phyloP scores from a whole-genome alignment of 805 yeast genomes.

The Hanseniaspora guilliermondii region DNA sequence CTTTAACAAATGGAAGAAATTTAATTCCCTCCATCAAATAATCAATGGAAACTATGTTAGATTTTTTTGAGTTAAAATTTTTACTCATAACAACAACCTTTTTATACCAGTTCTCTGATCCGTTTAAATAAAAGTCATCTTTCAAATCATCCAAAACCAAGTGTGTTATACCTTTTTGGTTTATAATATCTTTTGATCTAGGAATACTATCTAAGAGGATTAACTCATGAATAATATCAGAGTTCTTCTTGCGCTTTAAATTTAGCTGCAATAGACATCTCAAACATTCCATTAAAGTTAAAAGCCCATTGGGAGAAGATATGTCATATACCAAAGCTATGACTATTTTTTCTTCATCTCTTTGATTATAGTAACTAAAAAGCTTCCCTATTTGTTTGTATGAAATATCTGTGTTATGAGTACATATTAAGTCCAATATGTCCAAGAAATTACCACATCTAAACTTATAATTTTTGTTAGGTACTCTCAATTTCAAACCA shows the following conservation, averaged over 20 bases:
- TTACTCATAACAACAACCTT: slow-evolving; percentile 26
- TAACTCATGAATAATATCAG: slow-evolving; percentile 6
- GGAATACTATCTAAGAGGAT: slow-evolving; percentile 21
- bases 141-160: slow-evolving; percentile 25
- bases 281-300: slow-evolving; percentile 17
- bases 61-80: slow-evolving; percentile 4
- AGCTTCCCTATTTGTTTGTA: slow-evolving; percentile 20
- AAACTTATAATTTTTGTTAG: slow-evolving; percentile 8
- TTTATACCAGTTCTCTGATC: slow-evolving; percentile 24
- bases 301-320: slow-evolving; percentile 21
- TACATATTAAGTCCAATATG: slow-evolving; percentile 39
- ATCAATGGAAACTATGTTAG: slow-evolving; percentile 14
- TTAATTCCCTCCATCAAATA: slow-evolving; percentile 21
- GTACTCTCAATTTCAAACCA: slow-evolving; percentile 11
- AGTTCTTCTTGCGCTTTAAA: slow-evolving; percentile 14
- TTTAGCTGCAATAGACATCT: slow-evolving; percentile 20
- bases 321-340: slow-evolving; percentile 17
- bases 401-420: neutral
- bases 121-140: slow-evolving; percentile 16
- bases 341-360: slow-evolving; percentile 21
- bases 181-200: slow-evolving; percentile 20
- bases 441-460: slow-evolving; percentile 69
- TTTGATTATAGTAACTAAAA: slow-evolving; percentile 16
- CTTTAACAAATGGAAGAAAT: neutral
- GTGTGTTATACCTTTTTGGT: slow-evolving; percentile 22